A percentile compares a stretch with the other conserved stretches of the same genome.
Evolutionary conservation across 2,329 filamentous ascomycete species (phyloP).

Genomic region (Lachnum nothofagi): DNA sequence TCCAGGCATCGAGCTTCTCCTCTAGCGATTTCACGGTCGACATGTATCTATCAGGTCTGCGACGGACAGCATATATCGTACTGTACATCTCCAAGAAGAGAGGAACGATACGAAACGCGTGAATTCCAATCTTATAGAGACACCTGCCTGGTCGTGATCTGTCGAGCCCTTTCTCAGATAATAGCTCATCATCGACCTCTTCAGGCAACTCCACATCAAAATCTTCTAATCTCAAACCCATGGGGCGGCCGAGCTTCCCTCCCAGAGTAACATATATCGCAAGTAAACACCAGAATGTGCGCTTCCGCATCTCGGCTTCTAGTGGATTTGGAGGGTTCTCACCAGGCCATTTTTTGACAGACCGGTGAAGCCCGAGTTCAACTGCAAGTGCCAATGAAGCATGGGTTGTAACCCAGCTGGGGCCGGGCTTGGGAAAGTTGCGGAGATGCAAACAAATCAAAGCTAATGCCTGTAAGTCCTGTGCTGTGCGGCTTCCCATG

Average conservation of each 20-base stretch:
- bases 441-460: slow-evolving; percentile 69
- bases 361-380: slow-evolving; percentile 70
- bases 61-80: slow-evolving; percentile 67
- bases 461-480: slow-evolving; percentile 67
- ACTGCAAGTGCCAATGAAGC: slow-evolving; percentile 64
- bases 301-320: slow-evolving; percentile 70
- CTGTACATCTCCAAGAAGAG: slow-evolving; percentile 70
- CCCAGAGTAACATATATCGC: slow-evolving; percentile 62
- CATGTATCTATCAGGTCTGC: slow-evolving; percentile 59
- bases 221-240: slow-evolving; percentile 68
- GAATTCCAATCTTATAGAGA: slow-evolving; percentile 61
- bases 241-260: slow-evolving; percentile 71
- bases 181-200: slow-evolving; percentile 62
- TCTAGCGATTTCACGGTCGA: slow-evolving; percentile 61
- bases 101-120: slow-evolving; percentile 59
- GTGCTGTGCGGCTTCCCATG: slow-evolving; percentile 53
- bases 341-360: slow-evolving; percentile 53
- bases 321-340: slow-evolving; percentile 46
- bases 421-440: slow-evolving; percentile 73
- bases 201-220: slow-evolving; percentile 75
- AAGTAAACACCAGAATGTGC: slow-evolving; percentile 71
- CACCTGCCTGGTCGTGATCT: slow-evolving; percentile 53
- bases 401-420: slow-evolving; percentile 63
- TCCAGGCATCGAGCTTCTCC: slow-evolving; percentile 57
- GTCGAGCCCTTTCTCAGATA: slow-evolving; percentile 61